These are phyloP conservation scores for Lagenidium sp. DNA, from an alignment of 352 stramenopile species.

Conservation along the genomic window DNA sequence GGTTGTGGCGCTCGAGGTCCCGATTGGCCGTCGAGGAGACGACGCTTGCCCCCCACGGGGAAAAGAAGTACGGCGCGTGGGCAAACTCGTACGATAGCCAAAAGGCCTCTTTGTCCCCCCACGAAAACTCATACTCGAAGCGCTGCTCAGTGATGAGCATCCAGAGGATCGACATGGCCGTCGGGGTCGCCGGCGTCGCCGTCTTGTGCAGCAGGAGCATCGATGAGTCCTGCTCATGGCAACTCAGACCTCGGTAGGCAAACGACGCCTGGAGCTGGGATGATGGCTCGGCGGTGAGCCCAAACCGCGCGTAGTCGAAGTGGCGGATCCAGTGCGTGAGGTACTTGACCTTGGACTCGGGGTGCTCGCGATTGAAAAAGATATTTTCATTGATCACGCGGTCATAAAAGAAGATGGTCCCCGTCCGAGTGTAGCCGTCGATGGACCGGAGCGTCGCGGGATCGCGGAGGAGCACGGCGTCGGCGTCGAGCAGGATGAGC, in stretches of 20 bases:
- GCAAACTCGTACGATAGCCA: slow-evolving; percentile 46
- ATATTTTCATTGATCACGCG: slow-evolving; percentile 25
- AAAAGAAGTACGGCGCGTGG: slow-evolving; percentile 43
- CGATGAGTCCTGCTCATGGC: slow-evolving; percentile 51
- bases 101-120: slow-evolving; percentile 20
- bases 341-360: slow-evolving; percentile 10
- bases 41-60: slow-evolving; percentile 22
- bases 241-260: slow-evolving; percentile 24
- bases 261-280: slow-evolving; percentile 26
- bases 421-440: slow-evolving; percentile 19
- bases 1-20: slow-evolving; percentile 11
- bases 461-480: slow-evolving; percentile 14
- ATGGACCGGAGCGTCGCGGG: slow-evolving; percentile 5
- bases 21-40: slow-evolving; percentile 12
- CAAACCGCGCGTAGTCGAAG: slow-evolving; percentile 39
- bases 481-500: slow-evolving; percentile 14
- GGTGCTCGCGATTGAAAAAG: slow-evolving; percentile 26
- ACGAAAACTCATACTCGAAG: slow-evolving; percentile 38
- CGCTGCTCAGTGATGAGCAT: slow-evolving; percentile 30
- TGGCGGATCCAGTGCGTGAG: slow-evolving; percentile 27
- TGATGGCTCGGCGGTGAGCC: slow-evolving; percentile 19
- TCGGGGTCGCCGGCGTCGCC: slow-evolving; percentile 5
- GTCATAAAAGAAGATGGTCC: slow-evolving; percentile 35
- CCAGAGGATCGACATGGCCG: slow-evolving; percentile 18
- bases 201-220: slow-evolving; percentile 26